Evolutionary conservation across 345 rosid genomes (phyloP).

Genomic region (Reutealis trisperma): DNA sequence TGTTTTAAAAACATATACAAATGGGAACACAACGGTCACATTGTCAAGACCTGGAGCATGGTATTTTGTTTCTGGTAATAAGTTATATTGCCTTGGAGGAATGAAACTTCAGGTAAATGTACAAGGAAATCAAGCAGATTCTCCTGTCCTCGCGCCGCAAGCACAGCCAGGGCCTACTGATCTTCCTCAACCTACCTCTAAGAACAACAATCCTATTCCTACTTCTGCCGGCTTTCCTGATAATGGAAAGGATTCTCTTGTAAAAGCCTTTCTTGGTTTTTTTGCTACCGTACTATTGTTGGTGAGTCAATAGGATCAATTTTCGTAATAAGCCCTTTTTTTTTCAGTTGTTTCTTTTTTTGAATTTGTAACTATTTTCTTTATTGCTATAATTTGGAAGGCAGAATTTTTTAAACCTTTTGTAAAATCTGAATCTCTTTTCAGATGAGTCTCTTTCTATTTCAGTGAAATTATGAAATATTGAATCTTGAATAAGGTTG

Average conservation of each 20-base stretch:
- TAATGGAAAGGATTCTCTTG: slow-evolving; percentile 25
- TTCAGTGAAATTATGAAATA: no score
- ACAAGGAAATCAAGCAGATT: slow-evolving; percentile 37
- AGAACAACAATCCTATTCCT: slow-evolving; percentile 52
- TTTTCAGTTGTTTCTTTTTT: not conserved
- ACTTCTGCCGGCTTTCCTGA: slow-evolving; percentile 36
- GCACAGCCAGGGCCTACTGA: slow-evolving; percentile 24
- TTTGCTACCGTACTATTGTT: not conserved
- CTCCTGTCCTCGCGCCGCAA: slow-evolving; percentile 54
- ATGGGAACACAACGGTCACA: slow-evolving; percentile 78
- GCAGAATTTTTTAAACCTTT: no score
- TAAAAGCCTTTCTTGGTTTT: slow-evolving; percentile 17
- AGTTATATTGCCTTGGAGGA: slow-evolving; percentile 78
- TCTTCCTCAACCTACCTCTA: slow-evolving; percentile 30
- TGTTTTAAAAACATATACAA: slow-evolving; percentile 48
- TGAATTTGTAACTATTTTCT: not conserved
- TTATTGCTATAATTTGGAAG: not conserved
- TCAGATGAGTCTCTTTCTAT: no score
- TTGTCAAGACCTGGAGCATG: slow-evolving; percentile 53
- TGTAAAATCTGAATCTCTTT: no score
- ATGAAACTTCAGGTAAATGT: slow-evolving; percentile 70
- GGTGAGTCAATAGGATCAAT: not conserved
- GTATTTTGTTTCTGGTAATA: slow-evolving; percentile 66
- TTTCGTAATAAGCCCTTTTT: no score
- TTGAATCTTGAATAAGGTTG: no score